These are phyloP conservation scores for Hydnomerulius pinastri DNA, from an alignment of 768 basidiomycete genomes.

Conservation along the genomic window DNA sequence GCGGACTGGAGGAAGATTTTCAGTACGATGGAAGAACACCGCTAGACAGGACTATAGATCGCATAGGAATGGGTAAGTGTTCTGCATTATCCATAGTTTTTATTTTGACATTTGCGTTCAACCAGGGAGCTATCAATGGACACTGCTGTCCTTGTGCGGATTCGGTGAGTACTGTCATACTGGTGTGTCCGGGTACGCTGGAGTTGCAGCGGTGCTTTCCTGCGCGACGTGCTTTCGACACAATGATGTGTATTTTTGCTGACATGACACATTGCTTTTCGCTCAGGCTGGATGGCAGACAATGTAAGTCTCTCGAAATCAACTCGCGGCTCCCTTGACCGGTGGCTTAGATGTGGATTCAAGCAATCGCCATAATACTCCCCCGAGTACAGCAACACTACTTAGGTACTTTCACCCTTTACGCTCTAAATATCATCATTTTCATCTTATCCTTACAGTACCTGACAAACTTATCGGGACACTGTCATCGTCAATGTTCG, in stretches of 20 bases:
- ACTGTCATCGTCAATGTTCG: constrained; percentile 87
- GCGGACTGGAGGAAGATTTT: constrained; percentile 20
- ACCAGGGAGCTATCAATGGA: constrained; percentile 78
- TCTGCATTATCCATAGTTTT: too few species aligned
- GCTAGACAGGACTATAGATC: constrained; percentile 85
- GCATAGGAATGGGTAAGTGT: constrained; percentile 80
- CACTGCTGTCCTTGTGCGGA: constrained; percentile 79
- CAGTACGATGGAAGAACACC: constrained; percentile 51
- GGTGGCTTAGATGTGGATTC: constrained; percentile 82
- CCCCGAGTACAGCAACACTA: constrained; percentile 95
- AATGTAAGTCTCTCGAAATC: constrained; percentile 56
- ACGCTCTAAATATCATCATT: constrained; percentile 7
- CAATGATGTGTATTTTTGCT: not conserved
- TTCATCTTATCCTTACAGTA: constrained; percentile 43
- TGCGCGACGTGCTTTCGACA: not conserved
- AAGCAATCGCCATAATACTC: constrained; percentile 89
- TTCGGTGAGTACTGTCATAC: constrained; percentile 61
- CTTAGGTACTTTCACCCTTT: constrained; percentile 47
- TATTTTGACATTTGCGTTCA: not conserved
- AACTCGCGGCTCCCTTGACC: constrained; percentile 25
- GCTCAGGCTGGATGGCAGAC: constrained; percentile 88
- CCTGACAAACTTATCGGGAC: constrained; percentile 76
- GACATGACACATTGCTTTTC: not conserved
- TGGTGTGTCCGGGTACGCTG: not conserved
- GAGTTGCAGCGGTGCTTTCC: not conserved